Evolutionary conservation across 2,329 filamentous ascomycete genomes (phyloP), one percentile per base, ranked within the genome.

Genomic region (Colletotrichum trifolii): DNA sequence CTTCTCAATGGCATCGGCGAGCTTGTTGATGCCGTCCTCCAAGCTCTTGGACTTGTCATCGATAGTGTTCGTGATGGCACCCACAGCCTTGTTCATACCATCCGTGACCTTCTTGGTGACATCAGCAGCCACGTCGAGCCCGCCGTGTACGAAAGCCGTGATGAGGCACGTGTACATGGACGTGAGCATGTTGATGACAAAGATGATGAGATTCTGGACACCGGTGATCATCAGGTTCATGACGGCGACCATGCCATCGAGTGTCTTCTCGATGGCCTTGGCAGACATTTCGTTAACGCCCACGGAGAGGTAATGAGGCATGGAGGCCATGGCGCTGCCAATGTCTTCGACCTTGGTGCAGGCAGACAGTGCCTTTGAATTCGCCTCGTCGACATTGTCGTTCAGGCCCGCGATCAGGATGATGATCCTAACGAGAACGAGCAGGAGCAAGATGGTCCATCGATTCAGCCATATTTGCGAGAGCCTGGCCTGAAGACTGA

Each of bases 401-500:
- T 94, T 85, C 68, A 97, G 86, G 71, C 86, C 86, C 60, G 85
- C 84, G 60, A 95, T 87, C 42, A 94, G 88, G 65, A 98, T 83
- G 56, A 99, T 81, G 66, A 95, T 87, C 62, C 94, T 89, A 68
- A 91, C 87, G 56, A 99, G 89, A 60, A 98, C 90, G 58, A 99
- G 88, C 64, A 97, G 78, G 52, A 98, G 84, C 52, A 99, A 85
- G 66, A 98, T 84, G 43, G 96, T 98, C 96, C 96, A 99, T 78
- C 92, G 88, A 83, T 99, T 98, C 81, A 99, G 89, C 94, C 95
- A 97, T 77, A 96, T 86, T 83, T 99, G 96, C 56, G 96, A 98
- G 72, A 98, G 86, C 73, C 94, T 90, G 72, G 95, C 90, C 73
- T 89, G 89, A 74, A 97, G 88, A 72, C 94, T 94, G 68, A 99